phyloP scores from a whole-genome alignment of 2,329 filamentous ascomycete species.

The Ceratocystis colombiana region DNA sequence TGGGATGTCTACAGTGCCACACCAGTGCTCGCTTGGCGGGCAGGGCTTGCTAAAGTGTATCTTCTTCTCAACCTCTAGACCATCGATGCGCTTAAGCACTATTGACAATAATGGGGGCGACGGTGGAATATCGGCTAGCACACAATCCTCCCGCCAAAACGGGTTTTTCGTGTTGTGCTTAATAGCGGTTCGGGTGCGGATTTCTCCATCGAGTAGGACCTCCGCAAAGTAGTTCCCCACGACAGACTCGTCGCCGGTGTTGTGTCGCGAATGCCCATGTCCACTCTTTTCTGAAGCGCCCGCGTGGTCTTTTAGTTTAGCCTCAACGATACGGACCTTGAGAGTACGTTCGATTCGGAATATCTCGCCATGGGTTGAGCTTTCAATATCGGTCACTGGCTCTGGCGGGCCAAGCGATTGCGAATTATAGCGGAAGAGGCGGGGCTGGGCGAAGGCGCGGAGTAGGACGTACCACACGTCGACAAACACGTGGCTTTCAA shows the following conservation, averaged over 20 bases:
- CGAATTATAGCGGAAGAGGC: constrained; percentile 62
- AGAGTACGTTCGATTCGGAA: constrained; percentile 55
- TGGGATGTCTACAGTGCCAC: constrained; percentile 69
- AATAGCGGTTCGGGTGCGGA: constrained; percentile 62
- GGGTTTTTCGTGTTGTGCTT: constrained; percentile 62
- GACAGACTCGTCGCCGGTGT: constrained; percentile 36
- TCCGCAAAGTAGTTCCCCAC: constrained; percentile 68
- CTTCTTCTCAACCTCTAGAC: constrained; percentile 30
- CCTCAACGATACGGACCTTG: constrained; percentile 49
- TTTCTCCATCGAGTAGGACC: constrained; percentile 68
- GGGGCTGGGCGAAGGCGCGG: constrained; percentile 81
- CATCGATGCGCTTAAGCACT: constrained; percentile 57
- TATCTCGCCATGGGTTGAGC: constrained; percentile 38
- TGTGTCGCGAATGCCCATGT: constrained; percentile 12
- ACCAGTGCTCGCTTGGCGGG: constrained; percentile 42
- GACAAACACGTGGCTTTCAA: constrained; percentile 81
- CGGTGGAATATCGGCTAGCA: constrained; percentile 63
- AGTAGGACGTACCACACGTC: constrained; percentile 95
- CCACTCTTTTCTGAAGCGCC: constrained; percentile 17
- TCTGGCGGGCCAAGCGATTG: constrained; percentile 37
- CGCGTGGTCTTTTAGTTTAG: constrained; percentile 43
- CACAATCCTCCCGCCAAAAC: constrained; percentile 73
- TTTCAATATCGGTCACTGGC: constrained; percentile 35
- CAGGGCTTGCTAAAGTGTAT: constrained; percentile 22
- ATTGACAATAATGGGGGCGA: constrained; percentile 59